These are phyloP conservation scores for Physcomitrium patens DNA, from an alignment of 225 moss, liverwort and hornwort genomes.

Conservation along the genomic window DNA sequence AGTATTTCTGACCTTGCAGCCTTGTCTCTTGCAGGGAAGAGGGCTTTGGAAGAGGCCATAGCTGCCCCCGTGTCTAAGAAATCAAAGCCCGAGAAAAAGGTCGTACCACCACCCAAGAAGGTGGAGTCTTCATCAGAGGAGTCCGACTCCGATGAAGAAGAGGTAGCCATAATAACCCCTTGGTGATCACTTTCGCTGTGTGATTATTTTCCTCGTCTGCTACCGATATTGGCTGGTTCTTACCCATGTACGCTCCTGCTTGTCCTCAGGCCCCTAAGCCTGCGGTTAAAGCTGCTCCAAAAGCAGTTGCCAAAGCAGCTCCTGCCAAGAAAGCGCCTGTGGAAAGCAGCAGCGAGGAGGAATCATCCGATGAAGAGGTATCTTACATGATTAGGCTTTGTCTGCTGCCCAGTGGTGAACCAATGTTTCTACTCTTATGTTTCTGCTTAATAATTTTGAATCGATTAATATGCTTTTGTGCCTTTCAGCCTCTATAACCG, in stretches of 20 bases:
- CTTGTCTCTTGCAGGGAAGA: slow-evolving; percentile 32
- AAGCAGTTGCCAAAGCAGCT: slow-evolving; percentile 36
- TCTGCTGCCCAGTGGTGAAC: too few species aligned
- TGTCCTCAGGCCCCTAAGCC: slow-evolving; percentile 40
- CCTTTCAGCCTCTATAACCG: too few species aligned
- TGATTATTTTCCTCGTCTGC: background rate
- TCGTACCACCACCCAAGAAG: slow-evolving; percentile 51
- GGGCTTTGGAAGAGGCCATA: slow-evolving; percentile 51
- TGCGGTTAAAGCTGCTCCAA: slow-evolving; percentile 28
- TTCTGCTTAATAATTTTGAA: too few species aligned
- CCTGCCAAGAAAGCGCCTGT: slow-evolving; percentile 32
- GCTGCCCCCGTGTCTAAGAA: slow-evolving; percentile 50
- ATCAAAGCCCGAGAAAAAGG: slow-evolving; percentile 53
- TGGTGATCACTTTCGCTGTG: too few species aligned
- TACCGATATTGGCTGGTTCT: too few species aligned
- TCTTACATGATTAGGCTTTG: too few species aligned
- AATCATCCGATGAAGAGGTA: slow-evolving; percentile 57
- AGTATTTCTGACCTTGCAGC: too few species aligned
- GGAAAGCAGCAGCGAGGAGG: slow-evolving; percentile 47
- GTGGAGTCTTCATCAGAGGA: slow-evolving; percentile 47
- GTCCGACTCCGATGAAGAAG: slow-evolving; percentile 51
- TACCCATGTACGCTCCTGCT: background rate
- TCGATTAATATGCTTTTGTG: too few species aligned
- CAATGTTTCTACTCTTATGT: too few species aligned
- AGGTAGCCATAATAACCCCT: background rate